These are phyloP conservation scores for Phytophthora megakarya DNA, from an alignment of 352 stramenopile species.

Conservation along the genomic window DNA sequence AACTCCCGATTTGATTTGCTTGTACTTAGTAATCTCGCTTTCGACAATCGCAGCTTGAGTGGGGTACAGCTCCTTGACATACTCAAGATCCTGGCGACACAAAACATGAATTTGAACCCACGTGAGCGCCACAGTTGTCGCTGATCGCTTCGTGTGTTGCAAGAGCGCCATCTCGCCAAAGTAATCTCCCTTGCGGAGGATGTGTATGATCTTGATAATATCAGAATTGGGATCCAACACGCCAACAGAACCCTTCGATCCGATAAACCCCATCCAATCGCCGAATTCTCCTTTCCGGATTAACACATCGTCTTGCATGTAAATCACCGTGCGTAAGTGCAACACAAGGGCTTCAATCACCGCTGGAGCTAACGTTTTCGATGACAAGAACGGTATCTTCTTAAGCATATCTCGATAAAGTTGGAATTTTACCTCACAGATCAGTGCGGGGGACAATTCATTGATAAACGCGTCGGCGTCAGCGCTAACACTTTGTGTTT, in stretches of 20 bases:
- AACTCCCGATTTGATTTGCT: constrained; percentile 58
- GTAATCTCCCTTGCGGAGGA: constrained; percentile 71
- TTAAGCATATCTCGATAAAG: constrained; percentile 81
- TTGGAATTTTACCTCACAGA: constrained; percentile 81
- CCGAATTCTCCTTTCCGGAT: constrained; percentile 75
- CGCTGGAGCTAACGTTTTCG: constrained; percentile 57
- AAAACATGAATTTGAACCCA: constrained; percentile 79
- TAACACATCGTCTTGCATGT: constrained; percentile 82
- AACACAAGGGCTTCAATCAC: constrained; percentile 81
- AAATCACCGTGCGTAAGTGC: constrained; percentile 80
- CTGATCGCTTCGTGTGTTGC: constrained; percentile 61
- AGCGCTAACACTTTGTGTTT: constrained; percentile 60
- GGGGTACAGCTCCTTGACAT: constrained; percentile 63
- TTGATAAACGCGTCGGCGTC: constrained; percentile 79
- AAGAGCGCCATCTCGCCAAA: constrained; percentile 78
- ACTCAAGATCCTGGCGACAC: constrained; percentile 55
- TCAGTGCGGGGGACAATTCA: constrained; percentile 67
- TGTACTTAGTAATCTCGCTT: constrained; percentile 69
- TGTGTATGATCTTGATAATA: constrained; percentile 58
- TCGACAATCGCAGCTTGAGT: constrained; percentile 57
- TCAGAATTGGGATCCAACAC: constrained; percentile 63
- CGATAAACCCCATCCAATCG: constrained; percentile 87
- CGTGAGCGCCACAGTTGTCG: constrained; percentile 62
- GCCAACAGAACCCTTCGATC: constrained; percentile 66
- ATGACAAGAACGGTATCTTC: constrained; percentile 72